These are phyloP conservation scores for Dujonia santamariae DNA, from an alignment of 1,139 yeast genomes.

Conservation along the genomic window DNA sequence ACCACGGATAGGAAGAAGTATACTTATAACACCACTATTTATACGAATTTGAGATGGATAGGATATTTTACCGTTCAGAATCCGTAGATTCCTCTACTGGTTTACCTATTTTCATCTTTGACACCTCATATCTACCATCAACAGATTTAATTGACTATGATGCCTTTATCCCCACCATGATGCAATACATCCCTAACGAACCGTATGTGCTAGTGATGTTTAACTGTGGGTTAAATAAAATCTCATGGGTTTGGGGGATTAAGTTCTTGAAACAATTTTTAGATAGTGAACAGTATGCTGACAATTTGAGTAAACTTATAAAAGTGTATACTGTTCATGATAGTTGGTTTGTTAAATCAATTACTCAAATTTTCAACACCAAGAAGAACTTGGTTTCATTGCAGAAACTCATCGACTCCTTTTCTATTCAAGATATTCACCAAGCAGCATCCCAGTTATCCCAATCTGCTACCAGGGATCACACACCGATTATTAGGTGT, in stretches of 20 bases:
- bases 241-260: slow-evolving; percentile 76
- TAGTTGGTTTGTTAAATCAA: slow-evolving; percentile 82
- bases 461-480: slow-evolving; percentile 4
- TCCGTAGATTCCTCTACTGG: slow-evolving; percentile 59
- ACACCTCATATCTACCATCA: slow-evolving; percentile 71
- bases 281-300: slow-evolving; percentile 26
- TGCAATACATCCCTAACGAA: slow-evolving; percentile 46
- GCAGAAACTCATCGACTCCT: slow-evolving; percentile 29
- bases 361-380: slow-evolving; percentile 65
- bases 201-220: slow-evolving; percentile 70
- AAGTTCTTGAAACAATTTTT: slow-evolving; percentile 71
- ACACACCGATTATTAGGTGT: slow-evolving; percentile 40
- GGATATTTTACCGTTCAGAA: slow-evolving; percentile 59
- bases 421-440: slow-evolving; percentile 16
- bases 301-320: slow-evolving; percentile 45
- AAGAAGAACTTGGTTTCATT: slow-evolving; percentile 28
- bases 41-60: slow-evolving; percentile 38
- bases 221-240: slow-evolving; percentile 71
- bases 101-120: slow-evolving; percentile 69
- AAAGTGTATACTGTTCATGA: slow-evolving; percentile 85
- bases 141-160: slow-evolving; percentile 44
- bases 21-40: too few relatives aligned
- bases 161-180: slow-evolving; percentile 37
- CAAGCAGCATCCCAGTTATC: slow-evolving; percentile 9
- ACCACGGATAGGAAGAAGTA: too few relatives aligned